A percentile compares a stretch with the other conserved stretches of the same genome.
Evolutionary conservation across 768 basidiomycete genomes (phyloP).

Genomic region (Tulasnella sp.): DNA sequence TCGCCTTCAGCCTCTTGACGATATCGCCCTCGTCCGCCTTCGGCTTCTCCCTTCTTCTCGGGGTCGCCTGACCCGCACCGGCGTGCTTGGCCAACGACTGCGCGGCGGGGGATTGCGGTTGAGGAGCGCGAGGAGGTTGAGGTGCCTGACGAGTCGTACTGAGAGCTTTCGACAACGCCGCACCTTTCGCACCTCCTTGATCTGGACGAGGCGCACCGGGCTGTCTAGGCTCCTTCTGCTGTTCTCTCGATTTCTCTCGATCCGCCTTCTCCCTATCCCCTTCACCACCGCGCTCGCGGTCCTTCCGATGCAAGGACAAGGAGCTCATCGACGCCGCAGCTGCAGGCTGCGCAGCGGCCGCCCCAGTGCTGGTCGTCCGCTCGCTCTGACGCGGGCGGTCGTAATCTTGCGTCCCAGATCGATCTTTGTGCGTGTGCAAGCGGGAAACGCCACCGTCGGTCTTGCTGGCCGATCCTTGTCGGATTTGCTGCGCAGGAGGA

Average conservation of each 20-base stretch:
- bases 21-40: slow-evolving; percentile 75
- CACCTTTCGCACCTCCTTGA: background rate
- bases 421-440: slow-evolving; percentile 5
- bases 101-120: slow-evolving; percentile 47
- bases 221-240: slow-evolving; percentile 18
- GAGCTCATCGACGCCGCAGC: background rate
- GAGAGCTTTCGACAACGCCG: background rate
- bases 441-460: background rate
- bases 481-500: background rate
- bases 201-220: slow-evolving; percentile 19
- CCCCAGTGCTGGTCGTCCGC: background rate
- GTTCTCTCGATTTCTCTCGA: slow-evolving; percentile 13
- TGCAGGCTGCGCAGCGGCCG: background rate
- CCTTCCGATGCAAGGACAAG: background rate
- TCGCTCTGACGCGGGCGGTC: background rate
- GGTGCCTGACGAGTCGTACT: background rate
- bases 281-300: background rate
- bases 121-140: background rate
- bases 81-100: slow-evolving; percentile 29
- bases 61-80: slow-evolving; percentile 24
- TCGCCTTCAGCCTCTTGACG: slow-evolving; percentile 80
- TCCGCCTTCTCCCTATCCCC: background rate
- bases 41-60: slow-evolving; percentile 65
- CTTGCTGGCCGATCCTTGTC: background rate
- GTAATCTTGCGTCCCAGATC: background rate